Evolutionary conservation across 2,329 filamentous ascomycete genomes (phyloP).

Genomic region (Aspergillus fructus): DNA sequence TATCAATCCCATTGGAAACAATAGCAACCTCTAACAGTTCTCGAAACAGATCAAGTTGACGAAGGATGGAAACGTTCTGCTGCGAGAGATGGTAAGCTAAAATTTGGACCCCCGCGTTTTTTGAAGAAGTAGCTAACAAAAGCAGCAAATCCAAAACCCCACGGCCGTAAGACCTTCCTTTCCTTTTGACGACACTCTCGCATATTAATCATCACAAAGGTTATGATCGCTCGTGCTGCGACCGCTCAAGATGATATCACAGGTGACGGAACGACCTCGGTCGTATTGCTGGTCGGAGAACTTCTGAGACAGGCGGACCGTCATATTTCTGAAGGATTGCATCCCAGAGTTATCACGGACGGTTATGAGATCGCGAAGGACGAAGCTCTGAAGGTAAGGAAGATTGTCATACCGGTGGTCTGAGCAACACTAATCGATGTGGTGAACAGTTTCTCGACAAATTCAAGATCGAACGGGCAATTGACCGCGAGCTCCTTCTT

Average conservation of each 20-base stretch:
- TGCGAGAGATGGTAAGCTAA: slow-evolving; percentile 62
- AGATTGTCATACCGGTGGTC: not conserved
- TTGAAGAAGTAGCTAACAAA: slow-evolving; percentile 30
- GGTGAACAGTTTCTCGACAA: slow-evolving; percentile 74
- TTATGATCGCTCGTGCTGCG: slow-evolving; percentile 76
- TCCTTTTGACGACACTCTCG: not conserved
- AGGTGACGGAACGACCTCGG: slow-evolving; percentile 95
- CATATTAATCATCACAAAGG: slow-evolving; percentile 37
- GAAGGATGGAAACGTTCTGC: slow-evolving; percentile 90
- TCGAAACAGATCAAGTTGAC: slow-evolving; percentile 85
- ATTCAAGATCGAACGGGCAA: slow-evolving; percentile 85
- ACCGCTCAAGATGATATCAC: slow-evolving; percentile 98
- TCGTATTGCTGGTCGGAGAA: slow-evolving; percentile 92
- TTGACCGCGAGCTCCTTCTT: slow-evolving; percentile 90
- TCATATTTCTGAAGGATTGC: slow-evolving; percentile 94
- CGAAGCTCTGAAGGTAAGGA: slow-evolving; percentile 76
- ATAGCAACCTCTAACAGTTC: slow-evolving; percentile 18
- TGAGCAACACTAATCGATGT: slow-evolving; percentile 1
- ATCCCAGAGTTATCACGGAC: slow-evolving; percentile 94
- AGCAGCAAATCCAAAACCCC: slow-evolving; percentile 90
- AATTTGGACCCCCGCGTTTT: not conserved
- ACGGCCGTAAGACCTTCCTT: slow-evolving; percentile 67
- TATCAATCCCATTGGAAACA: slow-evolving; percentile 10
- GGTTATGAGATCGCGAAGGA: slow-evolving; percentile 96
- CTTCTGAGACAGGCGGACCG: slow-evolving; percentile 96